Evolutionary conservation across 768 basidiomycete genomes (phyloP).

Genomic region (Amanita rimosa): DNA sequence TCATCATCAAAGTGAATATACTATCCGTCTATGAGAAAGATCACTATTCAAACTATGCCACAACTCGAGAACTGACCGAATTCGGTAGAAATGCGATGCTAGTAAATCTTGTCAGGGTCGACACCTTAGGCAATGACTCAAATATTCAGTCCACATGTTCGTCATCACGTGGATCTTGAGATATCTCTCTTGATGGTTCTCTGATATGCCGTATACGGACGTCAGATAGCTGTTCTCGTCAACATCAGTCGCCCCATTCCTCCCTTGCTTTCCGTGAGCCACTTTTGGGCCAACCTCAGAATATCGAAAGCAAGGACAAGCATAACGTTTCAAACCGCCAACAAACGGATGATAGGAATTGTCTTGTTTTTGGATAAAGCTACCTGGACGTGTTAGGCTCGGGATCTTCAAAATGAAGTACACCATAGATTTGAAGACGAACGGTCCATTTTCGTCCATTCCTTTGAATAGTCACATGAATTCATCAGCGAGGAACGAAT

Average conservation of each 20-base stretch:
- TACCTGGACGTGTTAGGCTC: too few relatives aligned
- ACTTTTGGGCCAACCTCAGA: not conserved
- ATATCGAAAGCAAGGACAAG: not conserved
- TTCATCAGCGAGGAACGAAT: not conserved
- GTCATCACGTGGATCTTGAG: not conserved
- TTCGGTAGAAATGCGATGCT: not conserved
- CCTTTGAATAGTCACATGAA: not conserved
- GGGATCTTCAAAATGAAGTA: too few relatives aligned
- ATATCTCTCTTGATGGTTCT: not conserved
- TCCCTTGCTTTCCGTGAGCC: not conserved
- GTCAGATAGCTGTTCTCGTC: constrained; percentile 38
- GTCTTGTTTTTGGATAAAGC: too few relatives aligned
- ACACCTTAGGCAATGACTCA: not conserved
- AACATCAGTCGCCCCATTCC: constrained; percentile 18
- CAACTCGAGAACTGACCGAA: not conserved
- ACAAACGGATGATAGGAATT: not conserved
- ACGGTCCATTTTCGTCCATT: not conserved
- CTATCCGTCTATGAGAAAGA: not conserved
- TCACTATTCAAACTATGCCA: not conserved
- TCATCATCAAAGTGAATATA: too few relatives aligned
- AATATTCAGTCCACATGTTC: not conserved
- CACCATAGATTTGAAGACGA: not conserved
- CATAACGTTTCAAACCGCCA: not conserved
- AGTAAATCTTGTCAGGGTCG: too few relatives aligned
- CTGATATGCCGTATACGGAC: constrained; percentile 21